Conservation (phyloP, 208 protist species). For the Leishmania guyanensis region DNA sequence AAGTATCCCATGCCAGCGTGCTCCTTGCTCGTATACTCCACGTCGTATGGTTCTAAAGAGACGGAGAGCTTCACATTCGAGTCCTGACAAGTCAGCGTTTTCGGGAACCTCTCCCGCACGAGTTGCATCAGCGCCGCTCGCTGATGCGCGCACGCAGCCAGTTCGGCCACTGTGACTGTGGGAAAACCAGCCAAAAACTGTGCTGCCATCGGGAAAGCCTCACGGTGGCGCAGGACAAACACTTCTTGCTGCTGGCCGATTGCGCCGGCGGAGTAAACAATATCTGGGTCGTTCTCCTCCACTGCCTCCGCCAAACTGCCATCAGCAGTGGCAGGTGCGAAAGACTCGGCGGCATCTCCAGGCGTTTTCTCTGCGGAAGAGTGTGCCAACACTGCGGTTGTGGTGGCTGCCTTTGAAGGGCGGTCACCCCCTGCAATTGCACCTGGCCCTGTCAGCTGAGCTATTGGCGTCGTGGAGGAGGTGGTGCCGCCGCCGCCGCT, state of each 20-base stretch:
- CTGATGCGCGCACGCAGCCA: conserved; percentile 26
- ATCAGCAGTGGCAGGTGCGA: neutral
- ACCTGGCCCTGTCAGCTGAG: neutral
- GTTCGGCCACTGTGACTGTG: conserved; percentile 12
- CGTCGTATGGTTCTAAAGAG: conserved; percentile 56
- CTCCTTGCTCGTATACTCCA: conserved; percentile 32
- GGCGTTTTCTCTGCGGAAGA: neutral
- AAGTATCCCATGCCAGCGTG: conserved; percentile 52
- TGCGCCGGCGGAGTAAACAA: conserved; percentile 58
- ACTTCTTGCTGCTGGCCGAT: conserved; percentile 58
- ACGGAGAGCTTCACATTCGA: conserved; percentile 54
- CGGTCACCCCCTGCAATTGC: neutral
- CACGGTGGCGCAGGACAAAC: conserved; percentile 53
- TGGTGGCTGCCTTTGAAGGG: neutral
- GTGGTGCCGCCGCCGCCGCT: neutral
- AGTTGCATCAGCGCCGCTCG: conserved; percentile 27
- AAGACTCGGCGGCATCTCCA: neutral
- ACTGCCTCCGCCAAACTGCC: neutral
- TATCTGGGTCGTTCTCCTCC: conserved; percentile 23
- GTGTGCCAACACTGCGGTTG: neutral
- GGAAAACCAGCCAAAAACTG: conserved; percentile 49
- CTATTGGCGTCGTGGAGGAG: neutral
- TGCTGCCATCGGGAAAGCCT: conserved; percentile 45
- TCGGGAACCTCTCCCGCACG: conserved; percentile 31
- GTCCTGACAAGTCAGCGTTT: conserved; percentile 45